These are phyloP conservation scores for Cytospora piceicola DNA, from an alignment of 2,329 filamentous ascomycete genomes.

Conservation along the genomic window DNA sequence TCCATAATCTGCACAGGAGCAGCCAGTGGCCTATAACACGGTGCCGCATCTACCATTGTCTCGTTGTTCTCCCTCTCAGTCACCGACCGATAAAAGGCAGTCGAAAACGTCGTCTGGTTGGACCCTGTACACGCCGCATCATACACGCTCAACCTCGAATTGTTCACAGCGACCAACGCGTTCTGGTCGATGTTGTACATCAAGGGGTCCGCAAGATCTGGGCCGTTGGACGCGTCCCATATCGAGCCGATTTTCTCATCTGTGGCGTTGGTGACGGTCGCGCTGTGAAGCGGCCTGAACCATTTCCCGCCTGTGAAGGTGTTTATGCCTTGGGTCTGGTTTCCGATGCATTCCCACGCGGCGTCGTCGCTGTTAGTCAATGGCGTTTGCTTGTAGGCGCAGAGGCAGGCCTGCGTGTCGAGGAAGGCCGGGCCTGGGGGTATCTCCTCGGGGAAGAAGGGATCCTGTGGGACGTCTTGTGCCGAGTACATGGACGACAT, in stretches of 20 bases:
- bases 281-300: conserved; percentile 42
- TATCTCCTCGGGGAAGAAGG: conserved; percentile 41
- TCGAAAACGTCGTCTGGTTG: conserved; percentile 48
- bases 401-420: conserved; percentile 46
- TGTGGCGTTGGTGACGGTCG: conserved; percentile 28
- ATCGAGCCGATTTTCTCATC: conserved; percentile 35
- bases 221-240: conserved; percentile 44
- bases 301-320: conserved; percentile 45
- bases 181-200: conserved; percentile 37
- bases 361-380: conserved; percentile 31
- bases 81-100: conserved; percentile 44
- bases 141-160: conserved; percentile 39
- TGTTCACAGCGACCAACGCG: conserved; percentile 36
- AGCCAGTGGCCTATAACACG: conserved; percentile 46
- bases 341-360: conserved; percentile 51
- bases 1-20: conserved; percentile 47
- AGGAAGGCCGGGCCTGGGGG: conserved; percentile 45
- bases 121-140: conserved; percentile 47
- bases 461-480: conserved; percentile 38
- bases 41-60: conserved; percentile 42
- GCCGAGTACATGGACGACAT: neutral
- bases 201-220: conserved; percentile 38
- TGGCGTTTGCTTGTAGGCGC: conserved; percentile 39
- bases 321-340: conserved; percentile 47
- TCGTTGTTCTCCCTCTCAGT: conserved; percentile 35